These are phyloP conservation scores for Gossypium schwendimanii DNA, from an alignment of 441 rosid genomes.

Conservation along the genomic window DNA sequence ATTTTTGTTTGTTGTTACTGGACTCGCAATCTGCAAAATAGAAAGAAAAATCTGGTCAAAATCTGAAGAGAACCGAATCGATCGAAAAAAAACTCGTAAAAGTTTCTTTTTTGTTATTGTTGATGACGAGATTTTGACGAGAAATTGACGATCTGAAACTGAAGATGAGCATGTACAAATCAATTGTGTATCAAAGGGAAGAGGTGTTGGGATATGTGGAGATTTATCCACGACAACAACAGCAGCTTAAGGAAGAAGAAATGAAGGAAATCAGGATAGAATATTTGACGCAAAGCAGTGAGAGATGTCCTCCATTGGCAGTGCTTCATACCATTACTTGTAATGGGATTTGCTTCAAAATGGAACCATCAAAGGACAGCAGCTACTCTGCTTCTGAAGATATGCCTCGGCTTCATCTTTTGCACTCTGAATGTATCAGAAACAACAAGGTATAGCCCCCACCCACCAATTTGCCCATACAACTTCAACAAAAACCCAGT, in stretches of 20 bases:
- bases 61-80: slow-evolving; percentile 19
- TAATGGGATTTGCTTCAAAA: slow-evolving; percentile 80
- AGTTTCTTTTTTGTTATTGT: slow-evolving; percentile 14
- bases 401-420: slow-evolving; percentile 44
- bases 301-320: slow-evolving; percentile 91
- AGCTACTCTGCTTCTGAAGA: slow-evolving; percentile 23
- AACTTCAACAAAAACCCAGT: not conserved
- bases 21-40: slow-evolving; percentile 20
- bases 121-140: slow-evolving; percentile 11
- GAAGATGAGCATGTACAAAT: slow-evolving; percentile 50
- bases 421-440: slow-evolving; percentile 70
- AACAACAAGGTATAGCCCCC: slow-evolving; percentile 76
- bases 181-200: slow-evolving; percentile 59
- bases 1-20: not conserved
- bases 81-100: slow-evolving; percentile 11
- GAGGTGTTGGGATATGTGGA: slow-evolving; percentile 79
- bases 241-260: slow-evolving; percentile 28
- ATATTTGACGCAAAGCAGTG: slow-evolving; percentile 63
- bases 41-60: slow-evolving; percentile 20
- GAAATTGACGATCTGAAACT: slow-evolving; percentile 11
- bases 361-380: slow-evolving; percentile 52
- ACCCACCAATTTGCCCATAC: slow-evolving; percentile 15
- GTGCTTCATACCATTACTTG: slow-evolving; percentile 67
- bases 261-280: slow-evolving; percentile 63
- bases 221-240: slow-evolving; percentile 45